These are phyloP conservation scores for Agarophyton chilense DNA, from an alignment of 23 red algal species.

Conservation along the genomic window DNA sequence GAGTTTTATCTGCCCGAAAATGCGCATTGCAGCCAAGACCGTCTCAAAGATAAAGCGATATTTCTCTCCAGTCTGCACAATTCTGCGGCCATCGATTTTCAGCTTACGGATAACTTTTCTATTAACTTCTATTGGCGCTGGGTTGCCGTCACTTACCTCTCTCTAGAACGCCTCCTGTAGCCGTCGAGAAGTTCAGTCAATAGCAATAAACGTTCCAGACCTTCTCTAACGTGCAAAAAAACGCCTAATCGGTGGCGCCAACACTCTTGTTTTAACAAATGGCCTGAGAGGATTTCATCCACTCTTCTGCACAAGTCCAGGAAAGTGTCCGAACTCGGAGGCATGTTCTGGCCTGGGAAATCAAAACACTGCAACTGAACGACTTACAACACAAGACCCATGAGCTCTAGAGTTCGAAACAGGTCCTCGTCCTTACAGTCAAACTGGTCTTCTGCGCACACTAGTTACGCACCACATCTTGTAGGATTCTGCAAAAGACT, in stretches of 20 bases:
- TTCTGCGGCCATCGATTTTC: constrained; percentile 75
- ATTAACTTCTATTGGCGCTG: constrained; percentile 44
- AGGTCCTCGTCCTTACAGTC: constrained; percentile 67
- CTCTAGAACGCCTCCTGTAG: constrained; percentile 39
- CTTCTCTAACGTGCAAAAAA: constrained; percentile 87
- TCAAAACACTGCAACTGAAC: constrained; percentile 84
- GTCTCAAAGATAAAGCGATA: constrained; percentile 80
- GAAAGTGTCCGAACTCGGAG: constrained; percentile 42
- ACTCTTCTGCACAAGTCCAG: constrained; percentile 61
- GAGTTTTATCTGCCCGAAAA: constrained; percentile 2
- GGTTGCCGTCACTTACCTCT: constrained; percentile 27
- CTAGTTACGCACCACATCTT: not conserved
- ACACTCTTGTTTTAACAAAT: constrained; percentile 22
- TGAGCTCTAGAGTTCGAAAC: constrained; percentile 46
- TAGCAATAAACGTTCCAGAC: constrained; percentile 84
- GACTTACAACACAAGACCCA: constrained; percentile 61
- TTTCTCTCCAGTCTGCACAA: constrained; percentile 91
- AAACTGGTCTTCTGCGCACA: constrained; percentile 24
- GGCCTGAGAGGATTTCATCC: constrained; percentile 6
- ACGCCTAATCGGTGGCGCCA: constrained; percentile 68
- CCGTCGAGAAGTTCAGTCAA: constrained; percentile 76
- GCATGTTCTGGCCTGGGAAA: constrained; percentile 93
- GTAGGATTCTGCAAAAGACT: constrained; percentile 52
- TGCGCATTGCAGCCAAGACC: constrained; percentile 51
- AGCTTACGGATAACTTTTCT: constrained; percentile 66